phyloP scores from a whole-genome alignment of 495 filamentous ascomycete species.

The Rostrohypoxylon terebratum region DNA sequence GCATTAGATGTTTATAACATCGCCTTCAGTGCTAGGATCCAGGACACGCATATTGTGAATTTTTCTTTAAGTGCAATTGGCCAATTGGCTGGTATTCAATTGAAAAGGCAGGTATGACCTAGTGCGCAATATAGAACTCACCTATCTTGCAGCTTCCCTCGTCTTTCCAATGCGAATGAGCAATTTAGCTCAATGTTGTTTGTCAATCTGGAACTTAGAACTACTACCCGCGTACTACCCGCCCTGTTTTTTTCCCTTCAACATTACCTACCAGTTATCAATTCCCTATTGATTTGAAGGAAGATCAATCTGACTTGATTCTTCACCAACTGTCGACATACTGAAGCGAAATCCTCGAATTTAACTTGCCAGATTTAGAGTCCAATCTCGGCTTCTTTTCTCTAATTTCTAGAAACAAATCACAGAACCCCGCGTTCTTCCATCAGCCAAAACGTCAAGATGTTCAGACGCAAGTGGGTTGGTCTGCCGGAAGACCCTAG shows the following conservation, averaged over 20 bases:
- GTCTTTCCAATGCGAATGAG: conserved; percentile 5
- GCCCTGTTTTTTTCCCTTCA: too few relatives aligned
- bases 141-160: conserved; percentile 20
- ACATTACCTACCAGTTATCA: too few relatives aligned
- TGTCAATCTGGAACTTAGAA: too few relatives aligned
- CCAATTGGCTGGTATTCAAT: neutral
- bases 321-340: too few relatives aligned
- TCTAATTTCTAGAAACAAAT: neutral
- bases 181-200: neutral
- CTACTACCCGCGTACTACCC: too few relatives aligned
- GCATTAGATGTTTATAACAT: too few relatives aligned
- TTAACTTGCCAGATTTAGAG: neutral
- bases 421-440: neutral
- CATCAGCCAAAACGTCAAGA: conserved; percentile 44
- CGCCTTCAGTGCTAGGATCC: neutral
- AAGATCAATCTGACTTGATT: too few relatives aligned
- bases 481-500: conserved; percentile 76
- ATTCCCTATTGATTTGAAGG: too few relatives aligned
- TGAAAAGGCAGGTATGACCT: neutral
- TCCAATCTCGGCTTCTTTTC: neutral
- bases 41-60: neutral
- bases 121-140: neutral
- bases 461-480: conserved; percentile 75
- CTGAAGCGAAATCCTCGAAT: neutral
- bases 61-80: neutral